These are phyloP conservation scores for Physcia stellaris DNA, from an alignment of 495 filamentous ascomycete species.

Conservation along the genomic window DNA sequence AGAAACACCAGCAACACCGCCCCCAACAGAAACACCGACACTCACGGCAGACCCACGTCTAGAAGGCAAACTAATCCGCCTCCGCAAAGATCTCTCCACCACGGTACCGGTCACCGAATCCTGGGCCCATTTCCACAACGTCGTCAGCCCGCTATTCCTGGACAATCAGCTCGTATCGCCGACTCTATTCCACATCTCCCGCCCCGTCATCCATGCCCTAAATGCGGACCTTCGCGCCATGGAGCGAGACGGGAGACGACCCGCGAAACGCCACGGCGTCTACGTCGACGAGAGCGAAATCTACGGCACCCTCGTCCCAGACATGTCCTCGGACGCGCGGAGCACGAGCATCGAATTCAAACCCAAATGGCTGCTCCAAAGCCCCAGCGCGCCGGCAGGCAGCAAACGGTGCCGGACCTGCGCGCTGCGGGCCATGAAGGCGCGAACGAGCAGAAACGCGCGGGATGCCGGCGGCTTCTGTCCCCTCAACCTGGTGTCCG, in stretches of 20 bases:
- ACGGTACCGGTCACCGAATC: slow-evolving; percentile 41
- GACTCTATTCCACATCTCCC: slow-evolving; percentile 37
- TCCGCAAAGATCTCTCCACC: slow-evolving; percentile 48
- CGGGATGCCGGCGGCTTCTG: slow-evolving; percentile 26
- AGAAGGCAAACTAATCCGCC: slow-evolving; percentile 43
- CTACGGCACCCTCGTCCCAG: slow-evolving; percentile 60
- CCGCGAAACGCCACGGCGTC: slow-evolving; percentile 36
- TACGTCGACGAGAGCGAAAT: slow-evolving; percentile 43
- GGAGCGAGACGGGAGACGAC: slow-evolving; percentile 21
- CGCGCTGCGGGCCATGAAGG: slow-evolving; percentile 51
- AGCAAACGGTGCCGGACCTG: slow-evolving; percentile 74
- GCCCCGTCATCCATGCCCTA: slow-evolving; percentile 29
- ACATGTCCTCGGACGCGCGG: slow-evolving; percentile 53
- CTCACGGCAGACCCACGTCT: slow-evolving; percentile 12
- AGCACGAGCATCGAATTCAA: slow-evolving; percentile 57
- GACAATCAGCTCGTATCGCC: slow-evolving; percentile 46
- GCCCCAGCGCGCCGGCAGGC: slow-evolving; percentile 53
- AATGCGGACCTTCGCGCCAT: slow-evolving; percentile 35
- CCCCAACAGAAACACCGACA: slow-evolving; percentile 10
- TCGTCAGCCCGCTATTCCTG: slow-evolving; percentile 43
- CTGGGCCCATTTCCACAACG: slow-evolving; percentile 40
- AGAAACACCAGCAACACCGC: slow-evolving; percentile 5
- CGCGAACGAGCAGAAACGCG: slow-evolving; percentile 3
- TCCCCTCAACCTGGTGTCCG: slow-evolving; percentile 41
- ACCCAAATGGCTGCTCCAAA: slow-evolving; percentile 86